Evolutionary conservation across 225 moss, liverwort and hornwort genomes (phyloP), one percentile per base, ranked within the genome.

Genomic region (Sphagnum contortum): DNA sequence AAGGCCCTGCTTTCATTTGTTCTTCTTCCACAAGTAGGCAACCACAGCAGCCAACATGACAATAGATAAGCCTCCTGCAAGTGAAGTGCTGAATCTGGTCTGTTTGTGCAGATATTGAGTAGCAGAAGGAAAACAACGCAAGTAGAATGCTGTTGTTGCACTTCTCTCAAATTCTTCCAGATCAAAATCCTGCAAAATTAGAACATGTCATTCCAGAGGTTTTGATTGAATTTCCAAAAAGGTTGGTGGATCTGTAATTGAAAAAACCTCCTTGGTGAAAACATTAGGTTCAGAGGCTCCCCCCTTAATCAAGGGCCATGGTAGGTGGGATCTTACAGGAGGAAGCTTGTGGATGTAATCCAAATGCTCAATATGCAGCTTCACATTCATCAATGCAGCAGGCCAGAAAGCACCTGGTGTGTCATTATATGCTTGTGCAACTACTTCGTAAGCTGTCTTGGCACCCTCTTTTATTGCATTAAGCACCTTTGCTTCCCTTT

Each of bases 381-480:
- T 89, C 55, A 81, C 88, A 70, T 95, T 95, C 48, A 67, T 68
- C 68, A 95, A 74, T 60, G 91, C 95, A 46, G 61, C 62, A 13
- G 78, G 88, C 95, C 95, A 95, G 13, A 73, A 58, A 4, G 62
- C 79, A 72, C 75, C 59, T 5, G 88, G 71, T 48, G 89, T 90
- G 69, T 95, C 95, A 12, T 79, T 70, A 75, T 95, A 92, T 51
- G 68, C 89, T 75, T 69, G 80, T 7, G 87, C 80, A 13, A 86
- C 83, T 70, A 95, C 77, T 64, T 95, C 79, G 62, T 77, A 88
- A 60, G 91, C 91, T 52, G 95, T 87, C 64, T 74, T 79, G 55
- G 95, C 86, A 55, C 95, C 95, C 53, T 73, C 60, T 71, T 90
- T 73, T 29, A 95, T 87, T 54, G 73, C 91, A 77, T 65, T 81